These are phyloP conservation scores for Boletus coffeatus DNA, from an alignment of 1,284 basidiomycete species.

Conservation along the genomic window DNA sequence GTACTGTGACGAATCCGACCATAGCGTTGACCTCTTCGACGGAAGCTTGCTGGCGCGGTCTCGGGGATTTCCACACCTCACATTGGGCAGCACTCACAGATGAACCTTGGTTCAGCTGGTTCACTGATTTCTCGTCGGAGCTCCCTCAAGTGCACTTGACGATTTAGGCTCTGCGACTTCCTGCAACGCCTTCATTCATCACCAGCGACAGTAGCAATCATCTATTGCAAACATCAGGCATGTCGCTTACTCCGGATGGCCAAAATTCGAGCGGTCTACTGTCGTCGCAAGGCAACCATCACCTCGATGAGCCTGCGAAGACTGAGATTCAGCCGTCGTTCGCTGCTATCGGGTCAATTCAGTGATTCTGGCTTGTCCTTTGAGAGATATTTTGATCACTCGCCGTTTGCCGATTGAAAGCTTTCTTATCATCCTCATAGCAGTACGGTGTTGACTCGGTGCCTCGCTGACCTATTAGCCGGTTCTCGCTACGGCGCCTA, in stretches of 20 bases:
- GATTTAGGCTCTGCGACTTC: slow-evolving; percentile 57
- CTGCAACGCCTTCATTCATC: slow-evolving; percentile 64
- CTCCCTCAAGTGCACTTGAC: slow-evolving; percentile 60
- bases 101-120: slow-evolving; percentile 39
- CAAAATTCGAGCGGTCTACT: slow-evolving; percentile 57
- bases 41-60: slow-evolving; percentile 41
- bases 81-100: slow-evolving; percentile 53
- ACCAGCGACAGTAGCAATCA: slow-evolving; percentile 39
- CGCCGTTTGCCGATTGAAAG: background rate
- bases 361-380: slow-evolving; percentile 53
- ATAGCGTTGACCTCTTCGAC: slow-evolving; percentile 53
- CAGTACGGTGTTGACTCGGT: slow-evolving; percentile 58
- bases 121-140: slow-evolving; percentile 55
- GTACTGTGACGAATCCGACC: slow-evolving; percentile 69
- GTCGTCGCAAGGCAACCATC: slow-evolving; percentile 45
- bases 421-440: slow-evolving; percentile 22
- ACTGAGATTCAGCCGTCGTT: slow-evolving; percentile 58
- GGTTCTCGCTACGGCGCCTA: slow-evolving; percentile 57
- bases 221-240: slow-evolving; percentile 62
- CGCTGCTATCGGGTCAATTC: slow-evolving; percentile 51
- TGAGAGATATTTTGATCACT: slow-evolving; percentile 35
- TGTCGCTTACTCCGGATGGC: slow-evolving; percentile 59
- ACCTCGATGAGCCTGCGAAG: slow-evolving; percentile 44
- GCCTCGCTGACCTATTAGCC: slow-evolving; percentile 46
- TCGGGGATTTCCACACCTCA: slow-evolving; percentile 64